phyloP scores from a whole-genome alignment of 345 rosid species.

The Excoecaria cochinchinensis region DNA sequence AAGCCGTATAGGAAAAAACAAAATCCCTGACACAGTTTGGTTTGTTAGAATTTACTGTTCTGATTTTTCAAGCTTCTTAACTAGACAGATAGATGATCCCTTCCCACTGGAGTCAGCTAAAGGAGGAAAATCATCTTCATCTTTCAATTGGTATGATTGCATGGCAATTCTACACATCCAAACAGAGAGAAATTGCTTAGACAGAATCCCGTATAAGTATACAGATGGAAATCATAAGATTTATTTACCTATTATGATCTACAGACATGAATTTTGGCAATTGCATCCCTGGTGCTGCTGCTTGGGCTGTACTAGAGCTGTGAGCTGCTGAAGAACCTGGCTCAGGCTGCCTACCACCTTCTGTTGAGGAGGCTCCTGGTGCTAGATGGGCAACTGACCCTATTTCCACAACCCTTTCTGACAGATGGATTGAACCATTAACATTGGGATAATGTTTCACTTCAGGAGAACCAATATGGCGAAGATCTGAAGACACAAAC shows the following conservation, averaged over 20 bases:
- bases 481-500: conserved; percentile 41
- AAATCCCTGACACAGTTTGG: conserved; percentile 18
- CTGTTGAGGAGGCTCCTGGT: conserved; percentile 23
- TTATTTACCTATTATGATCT: conserved; percentile 55
- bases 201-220: background rate
- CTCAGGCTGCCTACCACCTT: conserved; percentile 31
- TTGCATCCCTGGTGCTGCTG: conserved; percentile 26
- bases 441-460: conserved; percentile 29
- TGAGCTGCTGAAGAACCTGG: conserved; percentile 25
- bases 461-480: conserved; percentile 41
- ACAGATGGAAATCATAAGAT: background rate
- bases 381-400: conserved; percentile 43
- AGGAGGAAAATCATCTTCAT: conserved; percentile 84
- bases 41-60: conserved; percentile 27
- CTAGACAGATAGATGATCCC: conserved; percentile 24
- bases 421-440: conserved; percentile 45
- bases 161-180: conserved; percentile 45
- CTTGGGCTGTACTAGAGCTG: conserved; percentile 23
- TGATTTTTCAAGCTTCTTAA: conserved; percentile 26
- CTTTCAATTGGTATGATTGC: conserved; percentile 66
- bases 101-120: conserved; percentile 40
- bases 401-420: conserved; percentile 42
- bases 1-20: conserved; percentile 10
- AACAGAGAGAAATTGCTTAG: conserved; percentile 17
- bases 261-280: conserved; percentile 36